Base-by-base conservation (phyloP, 306 rosid genomes). In the Nissolia schottii region DNA sequence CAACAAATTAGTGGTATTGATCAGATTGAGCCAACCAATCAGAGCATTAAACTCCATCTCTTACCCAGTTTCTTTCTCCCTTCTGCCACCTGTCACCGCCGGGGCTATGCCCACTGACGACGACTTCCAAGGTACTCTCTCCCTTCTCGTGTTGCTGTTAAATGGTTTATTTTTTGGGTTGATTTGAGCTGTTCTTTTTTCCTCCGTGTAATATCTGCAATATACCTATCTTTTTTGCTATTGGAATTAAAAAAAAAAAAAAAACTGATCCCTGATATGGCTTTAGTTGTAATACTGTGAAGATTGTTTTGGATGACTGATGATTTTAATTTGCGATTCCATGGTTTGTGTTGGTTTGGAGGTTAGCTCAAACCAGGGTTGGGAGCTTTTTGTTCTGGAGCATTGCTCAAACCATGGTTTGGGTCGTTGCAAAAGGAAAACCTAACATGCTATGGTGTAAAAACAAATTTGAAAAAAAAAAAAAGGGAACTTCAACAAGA, bases 71-170 rank as follows among this genome's bases (percentile, higher is more conserved):
- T n/a, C 13, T 59, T 25, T 3, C 27, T 58, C 23, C 57, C 5
- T 27, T n/a, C n/a, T n/a, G n/a, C n/a, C n/a, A n/a, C n/a, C n/a
- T n/a, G n/a, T n/a, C n/a, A n/a, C n/a, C n/a, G n/a, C n/a, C n/a
- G n/a, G n/a, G n/a, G n/a, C n/a, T n/a, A 87, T 87, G 92, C 79
- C 78, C 50, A 49, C 80, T 62, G 79, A 83, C 68, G 90, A 88
- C 49, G 85, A 75, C 55, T 77, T 81, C 46, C 90, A 85, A 81
- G 87, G 93, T 85, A 60, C 51, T 68, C 24, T 66, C 4, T 46
- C 0, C 16, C 2, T 46, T 37, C 6, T n/a, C n/a, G n/a, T n/a
- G n/a, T n/a, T n/a, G n/a, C 43, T 6, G 8, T 67, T 19, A n/a
- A n/a, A n/a, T n/a, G n/a, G n/a, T 2, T 48, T 16, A 48, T 18